These are phyloP conservation scores for Lachancea mirantina DNA, from an alignment of 805 yeast genomes.

Conservation along the genomic window DNA sequence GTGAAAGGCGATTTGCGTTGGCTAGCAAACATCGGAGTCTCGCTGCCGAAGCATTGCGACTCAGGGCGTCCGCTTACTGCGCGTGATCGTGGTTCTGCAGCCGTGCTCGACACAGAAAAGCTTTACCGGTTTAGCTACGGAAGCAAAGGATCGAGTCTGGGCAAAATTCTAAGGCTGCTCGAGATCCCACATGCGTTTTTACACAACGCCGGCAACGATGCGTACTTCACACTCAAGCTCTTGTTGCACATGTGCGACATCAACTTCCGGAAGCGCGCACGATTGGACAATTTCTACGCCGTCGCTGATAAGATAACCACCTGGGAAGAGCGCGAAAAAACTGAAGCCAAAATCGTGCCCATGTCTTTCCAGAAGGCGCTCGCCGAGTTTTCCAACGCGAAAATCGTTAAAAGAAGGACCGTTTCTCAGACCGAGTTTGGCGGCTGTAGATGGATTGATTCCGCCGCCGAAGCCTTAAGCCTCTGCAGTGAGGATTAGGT, in stretches of 20 bases:
- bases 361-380: constrained; percentile 22
- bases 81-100: no score
- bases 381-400: constrained; percentile 10
- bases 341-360: constrained; percentile 23
- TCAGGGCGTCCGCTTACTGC: neutral
- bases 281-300: constrained; percentile 21
- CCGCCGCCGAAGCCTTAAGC: constrained; percentile 15
- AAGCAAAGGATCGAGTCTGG: constrained; percentile 37
- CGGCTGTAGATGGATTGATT: constrained; percentile 20
- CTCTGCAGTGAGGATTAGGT: no score
- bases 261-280: constrained; percentile 20
- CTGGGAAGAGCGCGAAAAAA: constrained; percentile 18
- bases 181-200: constrained; percentile 50
- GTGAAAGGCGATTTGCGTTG: constrained; percentile 48
- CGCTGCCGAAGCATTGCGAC: no score
- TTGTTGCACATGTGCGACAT: constrained; percentile 45
- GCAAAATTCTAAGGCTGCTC: constrained; percentile 39
- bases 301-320: constrained; percentile 14
- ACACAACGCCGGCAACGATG: constrained; percentile 70
- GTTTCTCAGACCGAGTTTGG: constrained; percentile 30
- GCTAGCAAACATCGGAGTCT: constrained; percentile 41
- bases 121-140: constrained; percentile 39
- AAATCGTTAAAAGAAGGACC: constrained; percentile 10
- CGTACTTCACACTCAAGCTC: constrained; percentile 52
- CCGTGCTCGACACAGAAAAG: constrained; percentile 42